Conservation (phyloP, 352 stramenopile genomes). For the Globisporangium irregulare region DNA sequence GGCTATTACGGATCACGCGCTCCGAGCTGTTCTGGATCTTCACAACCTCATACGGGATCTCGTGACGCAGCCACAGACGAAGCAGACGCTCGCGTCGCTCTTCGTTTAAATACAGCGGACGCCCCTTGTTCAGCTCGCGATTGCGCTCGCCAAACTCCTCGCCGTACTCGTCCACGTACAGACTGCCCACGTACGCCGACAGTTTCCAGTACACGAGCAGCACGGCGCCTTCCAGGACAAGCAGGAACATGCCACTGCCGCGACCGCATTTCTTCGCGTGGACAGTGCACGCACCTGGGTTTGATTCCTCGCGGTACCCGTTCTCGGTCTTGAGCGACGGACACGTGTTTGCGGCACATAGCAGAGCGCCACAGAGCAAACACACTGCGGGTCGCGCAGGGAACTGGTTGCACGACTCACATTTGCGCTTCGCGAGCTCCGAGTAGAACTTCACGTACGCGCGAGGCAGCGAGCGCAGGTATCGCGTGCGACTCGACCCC, state of each 20-base stretch:
- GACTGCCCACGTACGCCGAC: conserved; percentile 73
- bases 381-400: conserved; percentile 80
- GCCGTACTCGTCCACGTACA: conserved; percentile 88
- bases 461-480: conserved; percentile 65
- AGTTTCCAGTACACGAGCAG: conserved; percentile 87
- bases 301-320: conserved; percentile 73
- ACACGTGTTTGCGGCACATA: conserved; percentile 82
- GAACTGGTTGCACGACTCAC: conserved; percentile 71
- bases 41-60: conserved; percentile 86
- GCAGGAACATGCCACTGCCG: conserved; percentile 77
- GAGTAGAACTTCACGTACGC: conserved; percentile 87
- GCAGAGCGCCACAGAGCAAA: conserved; percentile 73
- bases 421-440: conserved; percentile 78
- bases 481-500: conserved; percentile 60
- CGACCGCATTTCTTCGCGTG: conserved; percentile 85
- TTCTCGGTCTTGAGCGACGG: conserved; percentile 71
- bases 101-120: conserved; percentile 75
- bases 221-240: conserved; percentile 82
- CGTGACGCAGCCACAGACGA: conserved; percentile 73
- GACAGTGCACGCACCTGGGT: conserved; percentile 77
- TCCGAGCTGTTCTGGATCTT: conserved; percentile 89
- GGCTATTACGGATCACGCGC: conserved; percentile 83
- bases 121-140: conserved; percentile 75
- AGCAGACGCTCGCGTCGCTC: conserved; percentile 68
- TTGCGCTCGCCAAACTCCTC: conserved; percentile 87